These are phyloP conservation scores for Xylariaceae sp. DNA, from an alignment of 2,329 filamentous ascomycete genomes.

Conservation along the genomic window DNA sequence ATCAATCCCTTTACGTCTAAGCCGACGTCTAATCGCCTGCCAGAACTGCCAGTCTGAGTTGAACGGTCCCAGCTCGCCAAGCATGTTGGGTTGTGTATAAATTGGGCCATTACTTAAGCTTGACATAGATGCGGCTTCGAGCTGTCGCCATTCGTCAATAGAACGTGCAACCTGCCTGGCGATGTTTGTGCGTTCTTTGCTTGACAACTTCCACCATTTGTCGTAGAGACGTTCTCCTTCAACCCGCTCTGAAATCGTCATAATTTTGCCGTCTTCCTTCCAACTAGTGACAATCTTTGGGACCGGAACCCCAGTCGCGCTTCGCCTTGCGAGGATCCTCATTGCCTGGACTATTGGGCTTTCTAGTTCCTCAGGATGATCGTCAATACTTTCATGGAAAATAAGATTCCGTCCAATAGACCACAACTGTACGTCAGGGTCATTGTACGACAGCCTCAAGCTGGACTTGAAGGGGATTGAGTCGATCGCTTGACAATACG, in stretches of 20 bases:
- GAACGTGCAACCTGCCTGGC: constrained; percentile 21
- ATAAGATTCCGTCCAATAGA: constrained; percentile 23
- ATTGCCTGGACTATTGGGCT: constrained; percentile 19
- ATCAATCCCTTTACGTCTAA: constrained; percentile 10
- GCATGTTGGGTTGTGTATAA: constrained; percentile 17
- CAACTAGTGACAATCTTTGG: constrained; percentile 24
- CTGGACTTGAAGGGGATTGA: constrained; percentile 25
- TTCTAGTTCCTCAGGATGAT: constrained; percentile 13
- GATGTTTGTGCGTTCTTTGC: constrained; percentile 12
- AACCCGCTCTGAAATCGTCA: constrained; percentile 23
- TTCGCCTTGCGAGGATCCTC: constrained; percentile 10
- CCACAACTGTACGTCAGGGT: constrained; percentile 24
- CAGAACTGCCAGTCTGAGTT: constrained; percentile 20
- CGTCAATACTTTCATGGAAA: constrained; percentile 20
- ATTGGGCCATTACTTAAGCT: constrained; percentile 13
- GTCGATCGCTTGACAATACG: constrained; percentile 22
- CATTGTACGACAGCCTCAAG: constrained; percentile 23
- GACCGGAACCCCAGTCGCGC: constrained; percentile 17
- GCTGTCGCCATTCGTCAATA: constrained; percentile 20
- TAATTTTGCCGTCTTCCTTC: constrained; percentile 25
- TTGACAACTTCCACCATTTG: constrained; percentile 22
- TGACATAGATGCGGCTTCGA: constrained; percentile 8
- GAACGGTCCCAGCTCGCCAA: constrained; percentile 24
- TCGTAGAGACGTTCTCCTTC: constrained; percentile 23
- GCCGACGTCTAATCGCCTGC: constrained; percentile 11